Evolutionary conservation across 2,329 filamentous ascomycete species (phyloP).

Genomic region (Apiospora phragmitis): DNA sequence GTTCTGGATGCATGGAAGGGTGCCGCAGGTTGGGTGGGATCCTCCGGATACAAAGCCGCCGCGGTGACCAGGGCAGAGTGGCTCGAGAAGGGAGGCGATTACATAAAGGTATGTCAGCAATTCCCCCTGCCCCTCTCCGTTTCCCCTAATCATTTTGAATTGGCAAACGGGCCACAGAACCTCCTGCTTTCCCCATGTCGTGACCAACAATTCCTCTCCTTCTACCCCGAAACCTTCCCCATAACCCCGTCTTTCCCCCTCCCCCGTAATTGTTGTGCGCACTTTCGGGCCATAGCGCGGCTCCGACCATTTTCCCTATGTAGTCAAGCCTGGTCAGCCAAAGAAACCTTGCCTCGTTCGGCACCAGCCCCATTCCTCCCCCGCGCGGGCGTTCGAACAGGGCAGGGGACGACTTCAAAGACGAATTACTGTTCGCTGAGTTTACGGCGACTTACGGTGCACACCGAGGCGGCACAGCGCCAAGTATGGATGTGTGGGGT

Average conservation of each 20-base stretch:
- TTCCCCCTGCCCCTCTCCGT: conserved; percentile 14
- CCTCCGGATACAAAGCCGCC: conserved; percentile 58
- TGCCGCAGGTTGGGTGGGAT: conserved; percentile 79
- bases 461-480: not conserved
- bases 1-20: conserved; percentile 91
- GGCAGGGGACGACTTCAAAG: not conserved
- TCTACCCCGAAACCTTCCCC: not conserved
- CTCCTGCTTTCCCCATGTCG: not conserved
- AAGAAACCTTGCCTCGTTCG: not conserved
- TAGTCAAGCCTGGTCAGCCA: not conserved
- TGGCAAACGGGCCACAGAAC: not conserved
- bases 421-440: not conserved
- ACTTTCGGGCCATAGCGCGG: not conserved
- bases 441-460: not conserved
- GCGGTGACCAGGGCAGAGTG: conserved; percentile 82
- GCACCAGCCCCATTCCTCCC: not conserved
- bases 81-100: conserved; percentile 87
- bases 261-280: not conserved
- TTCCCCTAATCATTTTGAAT: not conserved
- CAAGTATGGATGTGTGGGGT: not conserved
- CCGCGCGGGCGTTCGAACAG: not conserved
- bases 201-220: not conserved
- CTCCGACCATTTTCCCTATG: not conserved
- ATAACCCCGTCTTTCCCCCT: not conserved
- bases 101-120: conserved; percentile 70